Evolutionary conservation across 805 yeast species (phyloP).

Genomic region (Metschnikowia reukaufii): DNA sequence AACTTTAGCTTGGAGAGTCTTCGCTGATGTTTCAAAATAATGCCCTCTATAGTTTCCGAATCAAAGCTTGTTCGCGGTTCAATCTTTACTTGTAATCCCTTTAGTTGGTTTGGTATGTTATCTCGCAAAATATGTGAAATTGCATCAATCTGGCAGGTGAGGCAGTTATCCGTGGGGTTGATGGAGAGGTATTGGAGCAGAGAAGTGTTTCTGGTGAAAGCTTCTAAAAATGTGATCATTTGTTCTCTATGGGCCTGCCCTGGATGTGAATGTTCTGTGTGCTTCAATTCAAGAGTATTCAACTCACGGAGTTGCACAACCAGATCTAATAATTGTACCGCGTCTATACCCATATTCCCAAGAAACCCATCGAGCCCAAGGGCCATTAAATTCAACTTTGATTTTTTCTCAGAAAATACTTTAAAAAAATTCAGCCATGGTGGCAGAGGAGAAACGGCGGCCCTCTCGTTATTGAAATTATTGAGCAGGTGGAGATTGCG

Average conservation of each 20-base stretch:
- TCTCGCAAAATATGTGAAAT: not conserved
- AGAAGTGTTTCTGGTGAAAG: constrained; percentile 7
- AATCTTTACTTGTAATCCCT: constrained; percentile 6
- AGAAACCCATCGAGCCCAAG: constrained; percentile 28
- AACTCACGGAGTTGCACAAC: constrained; percentile 19
- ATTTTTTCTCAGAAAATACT: constrained; percentile 3
- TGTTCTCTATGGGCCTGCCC: constrained; percentile 16
- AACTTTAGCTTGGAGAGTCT: constrained; percentile 5
- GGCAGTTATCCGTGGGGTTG: constrained; percentile 14
- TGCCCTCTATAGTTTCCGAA: constrained; percentile 3
- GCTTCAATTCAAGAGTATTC: constrained; percentile 16
- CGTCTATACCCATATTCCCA: constrained; percentile 14
- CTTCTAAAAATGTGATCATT: constrained; percentile 9
- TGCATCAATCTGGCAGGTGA: constrained; percentile 13
- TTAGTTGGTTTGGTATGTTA: constrained; percentile 11
- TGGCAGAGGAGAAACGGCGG: constrained; percentile 9
- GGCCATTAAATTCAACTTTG: constrained; percentile 8
- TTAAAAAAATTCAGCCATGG: constrained; percentile 25
- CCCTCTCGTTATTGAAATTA: constrained; percentile 13
- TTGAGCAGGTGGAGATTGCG: constrained; percentile 21
- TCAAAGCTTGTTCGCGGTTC: constrained; percentile 11
- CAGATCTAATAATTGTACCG: constrained; percentile 12
- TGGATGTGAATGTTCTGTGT: constrained; percentile 26
- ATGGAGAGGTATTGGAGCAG: constrained; percentile 11
- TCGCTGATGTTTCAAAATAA: constrained; percentile 8